Evolutionary conservation across 441 rosid species (phyloP), one percentile per base, ranked within the genome.

Genomic region (Euphorbia corollata): DNA sequence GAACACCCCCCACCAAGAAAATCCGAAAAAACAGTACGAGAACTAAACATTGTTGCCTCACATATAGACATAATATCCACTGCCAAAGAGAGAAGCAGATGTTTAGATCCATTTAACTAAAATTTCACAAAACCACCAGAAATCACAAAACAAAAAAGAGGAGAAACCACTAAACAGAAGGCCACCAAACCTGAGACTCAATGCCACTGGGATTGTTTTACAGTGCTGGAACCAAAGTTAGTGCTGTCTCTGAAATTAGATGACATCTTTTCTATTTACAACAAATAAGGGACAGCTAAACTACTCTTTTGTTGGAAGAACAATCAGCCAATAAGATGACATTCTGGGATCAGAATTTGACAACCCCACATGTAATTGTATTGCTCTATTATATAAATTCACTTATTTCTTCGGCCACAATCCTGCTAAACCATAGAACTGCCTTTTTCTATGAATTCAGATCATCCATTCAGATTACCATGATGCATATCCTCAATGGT

Each of bases 111-210:
- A 47, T 60, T 59, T 59, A 59, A 32, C 27, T 48, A 36, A 61
- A 34, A 71, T 13, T 10, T 22, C 68, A 11, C 61, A 36, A 36
- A 36, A 8, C 41, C 9, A 36, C 41, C 41, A 27, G 41, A 36
- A 36, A 36, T 36, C 5, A 5, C 9, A 8, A 36, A 36, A 36
- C 5, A 36, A 36, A 36, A 36, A 36, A 36, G 32, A 27, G 4
- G 32, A 27, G 32, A 27, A 27, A 4, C 32, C 1, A 27, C 32
- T 27, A 27, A 3, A 47, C 27, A 32, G 39, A 55, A 54, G n/a
- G 54, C 23, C 38, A 18, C 73, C 65, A 64, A 5, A 80, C 81
- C 86, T 80, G 80, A 69, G 70, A 74, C 60, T 32, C 60, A 53
- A 47, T 27, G 56, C 50, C 63, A 36, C 45, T 48, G 61, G 59